Conservation (phyloP, 1,139 yeast species). For the Diutina rugosa region DNA sequence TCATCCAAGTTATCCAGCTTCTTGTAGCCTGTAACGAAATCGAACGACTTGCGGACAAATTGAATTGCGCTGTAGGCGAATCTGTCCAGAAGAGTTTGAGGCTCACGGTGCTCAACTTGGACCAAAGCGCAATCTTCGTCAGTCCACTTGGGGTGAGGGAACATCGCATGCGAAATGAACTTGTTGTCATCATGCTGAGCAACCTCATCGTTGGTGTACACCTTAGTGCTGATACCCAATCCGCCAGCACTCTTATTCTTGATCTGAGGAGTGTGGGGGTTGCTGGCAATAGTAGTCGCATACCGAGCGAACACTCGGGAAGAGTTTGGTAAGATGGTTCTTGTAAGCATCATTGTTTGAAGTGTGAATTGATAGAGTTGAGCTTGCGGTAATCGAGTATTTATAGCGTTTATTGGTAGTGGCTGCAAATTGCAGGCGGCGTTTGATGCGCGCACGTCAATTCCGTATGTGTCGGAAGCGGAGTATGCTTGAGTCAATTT, state of each 20-base stretch:
- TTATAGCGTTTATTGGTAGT: neutral
- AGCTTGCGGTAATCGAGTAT: neutral
- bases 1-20: slow-evolving; percentile 26
- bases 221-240: neutral
- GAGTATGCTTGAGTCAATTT: neutral
- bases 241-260: neutral
- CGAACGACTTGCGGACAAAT: slow-evolving; percentile 38
- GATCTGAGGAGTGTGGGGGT: neutral
- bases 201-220: neutral
- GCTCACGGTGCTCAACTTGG: slow-evolving; percentile 39
- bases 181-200: slow-evolving; percentile 6
- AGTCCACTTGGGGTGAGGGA: slow-evolving; percentile 43
- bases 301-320: neutral
- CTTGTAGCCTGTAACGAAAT: slow-evolving; percentile 52
- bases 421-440: neutral
- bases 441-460: neutral
- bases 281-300: neutral
- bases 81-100: slow-evolving; percentile 35
- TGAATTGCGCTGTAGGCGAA: slow-evolving; percentile 37
- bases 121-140: slow-evolving; percentile 34
- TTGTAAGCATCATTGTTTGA: neutral
- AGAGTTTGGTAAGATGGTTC: neutral
- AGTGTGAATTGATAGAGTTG: neutral
- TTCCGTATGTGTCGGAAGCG: neutral
- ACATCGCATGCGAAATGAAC: slow-evolving; percentile 29